Base-by-base conservation (phyloP, 208 protist species). In the Acanthamoeba healyi region DNA sequence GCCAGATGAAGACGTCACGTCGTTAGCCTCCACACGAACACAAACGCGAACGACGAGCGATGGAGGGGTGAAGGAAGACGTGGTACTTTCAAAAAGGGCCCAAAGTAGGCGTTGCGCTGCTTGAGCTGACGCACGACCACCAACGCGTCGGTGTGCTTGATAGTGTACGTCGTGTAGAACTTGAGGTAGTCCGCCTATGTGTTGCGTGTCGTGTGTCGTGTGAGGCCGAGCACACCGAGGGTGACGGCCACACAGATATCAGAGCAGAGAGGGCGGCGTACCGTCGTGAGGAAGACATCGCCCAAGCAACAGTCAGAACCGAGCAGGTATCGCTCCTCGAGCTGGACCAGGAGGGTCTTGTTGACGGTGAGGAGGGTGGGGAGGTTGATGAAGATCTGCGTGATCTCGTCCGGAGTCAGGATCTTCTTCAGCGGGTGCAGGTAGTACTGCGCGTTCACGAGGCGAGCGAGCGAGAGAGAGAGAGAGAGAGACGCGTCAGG, bases 161-260 rank as follows among this genome's bases (percentile, higher is more conserved):
- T 88, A 29, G 79, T 88, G 44, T 88, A 88, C 34, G 79, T 34
- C 15, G 79, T 58, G 79, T 88, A 88, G 26, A 88, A 56, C 44
- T 88, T 88, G 26, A 88, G 44, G 44, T 88, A 88, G 44, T 88
- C 79, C 34, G 79, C 79, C 79, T 88, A 38, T 24, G 17, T 38
- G 38, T n/a, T n/a, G n/a, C n/a, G n/a, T n/a, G n/a, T n/a, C n/a
- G n/a, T n/a, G n/a, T n/a, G n/a, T n/a, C n/a, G n/a, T n/a, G n/a
- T n/a, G n/a, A n/a, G n/a, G n/a, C n/a, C n/a, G n/a, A n/a, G n/a
- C n/a, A n/a, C n/a, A 88, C 70, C 44, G 49, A 42, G 19, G 14
- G 49, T 58, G 44, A 56, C 29, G 26, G 15, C 34, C 12, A 79
- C 15, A 61, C 54, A 79, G 67, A 79, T 14, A 26, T 29, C 10